phyloP scores from a whole-genome alignment of 2,329 filamentous ascomycete genomes.

The Hirsutella minnesotensis region DNA sequence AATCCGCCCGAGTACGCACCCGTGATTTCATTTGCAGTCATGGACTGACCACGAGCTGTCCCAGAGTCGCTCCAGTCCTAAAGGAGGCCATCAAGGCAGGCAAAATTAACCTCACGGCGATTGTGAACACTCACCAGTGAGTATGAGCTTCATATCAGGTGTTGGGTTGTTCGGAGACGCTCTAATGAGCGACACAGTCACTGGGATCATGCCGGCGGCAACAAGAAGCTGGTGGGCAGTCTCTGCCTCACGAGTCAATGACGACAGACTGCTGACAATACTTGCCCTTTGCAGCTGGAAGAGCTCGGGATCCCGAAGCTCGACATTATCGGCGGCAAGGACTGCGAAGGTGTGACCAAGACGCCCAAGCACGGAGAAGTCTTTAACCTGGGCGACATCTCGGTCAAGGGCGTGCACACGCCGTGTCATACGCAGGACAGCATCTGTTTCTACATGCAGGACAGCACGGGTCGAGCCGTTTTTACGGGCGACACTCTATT shows the following conservation, averaged over 20 bases:
- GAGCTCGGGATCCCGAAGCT: conserved; percentile 47
- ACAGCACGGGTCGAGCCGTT: conserved; percentile 62
- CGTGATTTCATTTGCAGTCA: not conserved
- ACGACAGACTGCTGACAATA: too few relatives aligned
- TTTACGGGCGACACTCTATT: conserved; percentile 97
- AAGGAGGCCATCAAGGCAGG: conserved; percentile 60
- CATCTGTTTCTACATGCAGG: conserved; percentile 88
- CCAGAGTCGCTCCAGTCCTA: conserved; percentile 50
- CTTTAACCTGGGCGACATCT: conserved; percentile 76
- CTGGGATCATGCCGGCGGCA: conserved; percentile 89
- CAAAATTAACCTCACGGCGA: conserved; percentile 71
- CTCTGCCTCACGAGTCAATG: not conserved
- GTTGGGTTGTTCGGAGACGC: not conserved
- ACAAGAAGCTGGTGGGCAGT: conserved; percentile 58
- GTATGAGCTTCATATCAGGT: conserved; percentile 19
- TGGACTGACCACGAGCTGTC: conserved; percentile 3
- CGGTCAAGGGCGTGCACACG: conserved; percentile 80
- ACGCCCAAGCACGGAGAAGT: conserved; percentile 64
- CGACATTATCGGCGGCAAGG: conserved; percentile 75
- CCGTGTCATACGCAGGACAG: conserved; percentile 98
- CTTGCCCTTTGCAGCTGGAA: conserved; percentile 18
- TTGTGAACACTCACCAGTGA: conserved; percentile 96
- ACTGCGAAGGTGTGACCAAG: conserved; percentile 69
- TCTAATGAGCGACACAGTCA: conserved; percentile 44
- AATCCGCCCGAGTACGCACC: conserved; percentile 58